phyloP scores from a whole-genome alignment of 139 green algal species.

The Chlamydomonas sp. region DNA sequence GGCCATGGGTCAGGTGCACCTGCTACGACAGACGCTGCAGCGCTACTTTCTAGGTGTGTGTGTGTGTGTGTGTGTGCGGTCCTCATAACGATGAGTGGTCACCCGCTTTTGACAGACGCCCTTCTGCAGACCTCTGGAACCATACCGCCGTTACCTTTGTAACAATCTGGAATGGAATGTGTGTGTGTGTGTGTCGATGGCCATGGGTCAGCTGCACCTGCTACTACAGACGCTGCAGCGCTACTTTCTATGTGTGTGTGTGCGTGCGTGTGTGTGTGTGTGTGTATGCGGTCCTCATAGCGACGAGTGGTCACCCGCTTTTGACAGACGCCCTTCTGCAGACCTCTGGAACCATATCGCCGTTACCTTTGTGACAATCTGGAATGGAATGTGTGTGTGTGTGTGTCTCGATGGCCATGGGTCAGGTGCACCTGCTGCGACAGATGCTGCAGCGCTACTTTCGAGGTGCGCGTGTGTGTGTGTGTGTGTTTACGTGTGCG shows the following conservation, averaged over 20 bases:
- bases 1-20: slow-evolving; percentile 31
- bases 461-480: slow-evolving; percentile 34
- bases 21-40: slow-evolving; percentile 45
- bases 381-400: too few relatives aligned
- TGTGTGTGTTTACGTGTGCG: slow-evolving; percentile 28
- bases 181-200: slow-evolving; percentile 19
- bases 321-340: too few relatives aligned
- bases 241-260: slow-evolving; percentile 51
- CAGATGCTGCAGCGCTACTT: slow-evolving; percentile 53
- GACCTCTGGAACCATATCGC: too few relatives aligned
- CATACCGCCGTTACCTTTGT: too few relatives aligned
- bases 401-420: slow-evolving; percentile 20
- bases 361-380: too few relatives aligned
- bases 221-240: slow-evolving; percentile 46
- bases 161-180: too few relatives aligned
- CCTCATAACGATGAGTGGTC: too few relatives aligned
- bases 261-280: slow-evolving; percentile 42
- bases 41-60: slow-evolving; percentile 54
- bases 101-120: too few relatives aligned
- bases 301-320: too few relatives aligned
- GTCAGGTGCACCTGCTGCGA: slow-evolving; percentile 42
- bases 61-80: too few relatives aligned
- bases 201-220: slow-evolving; percentile 34
- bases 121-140: too few relatives aligned
- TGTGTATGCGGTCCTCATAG: too few relatives aligned